Base-by-base conservation (phyloP, 2,329 filamentous ascomycete genomes). In the Passalora sequoiae region DNA sequence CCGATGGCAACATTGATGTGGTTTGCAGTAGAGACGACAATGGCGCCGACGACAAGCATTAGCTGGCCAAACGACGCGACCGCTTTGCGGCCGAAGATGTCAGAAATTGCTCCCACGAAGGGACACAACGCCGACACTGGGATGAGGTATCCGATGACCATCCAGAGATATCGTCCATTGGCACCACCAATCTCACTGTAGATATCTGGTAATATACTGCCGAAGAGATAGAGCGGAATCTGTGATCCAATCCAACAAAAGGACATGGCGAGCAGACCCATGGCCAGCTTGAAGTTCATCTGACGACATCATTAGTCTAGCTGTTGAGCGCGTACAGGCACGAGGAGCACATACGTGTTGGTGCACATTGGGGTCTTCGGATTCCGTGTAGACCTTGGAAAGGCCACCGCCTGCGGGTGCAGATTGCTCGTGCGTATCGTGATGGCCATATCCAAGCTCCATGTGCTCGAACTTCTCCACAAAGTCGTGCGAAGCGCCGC, bases 81-180 rank as follows among this genome's bases (percentile, higher is more conserved):
- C 56, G 73, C 76, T 46, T 78, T 71, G 46, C 81, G 75, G 40
- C 80, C 80, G 37, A 83, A 65, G 5, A 83, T 64, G 65, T 84
- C 80, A 1, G 79, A 82, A 1, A 84, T 63, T 1, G 77, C 75
- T 8, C 83, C 83, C 1, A 86, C 81, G 54, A 86, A 81, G 7
- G 77, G 77, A 46, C 75, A 78, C 2, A 80, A 64, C 3, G 72
- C 74, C 2, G 76, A 76, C 36, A 75, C 70, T 2, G 74, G 69
- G n/a, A 81, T 70, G 5, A 80, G 65, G 50, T 80, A 74, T 12
- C 61, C 68, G 19, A 71, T 60, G 9, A 76, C 67, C 63, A 80
- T 74, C 80, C 59, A 61, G 16, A 60, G 30, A 35, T 49, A 61
- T 36, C 50, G 44, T 15, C 54, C 55, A 19, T 79, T 75, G 4